Conservation (phyloP, 768 basidiomycete species). For the Mycena olivaceomarginata region DNA sequence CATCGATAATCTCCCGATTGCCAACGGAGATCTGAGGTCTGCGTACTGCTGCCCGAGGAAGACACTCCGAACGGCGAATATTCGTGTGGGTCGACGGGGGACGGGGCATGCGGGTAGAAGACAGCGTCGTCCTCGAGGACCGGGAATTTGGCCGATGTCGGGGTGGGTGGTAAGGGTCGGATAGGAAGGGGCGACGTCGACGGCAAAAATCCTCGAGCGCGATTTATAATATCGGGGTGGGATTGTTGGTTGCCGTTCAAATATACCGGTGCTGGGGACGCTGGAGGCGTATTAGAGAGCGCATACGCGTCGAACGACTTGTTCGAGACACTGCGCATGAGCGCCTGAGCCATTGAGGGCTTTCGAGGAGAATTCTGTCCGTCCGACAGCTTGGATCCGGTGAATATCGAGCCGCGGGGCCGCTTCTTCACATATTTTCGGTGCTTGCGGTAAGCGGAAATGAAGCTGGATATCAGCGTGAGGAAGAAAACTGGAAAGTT, state of each 20-base stretch:
- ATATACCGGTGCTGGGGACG: constrained; percentile 37
- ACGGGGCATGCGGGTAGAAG: constrained; percentile 30
- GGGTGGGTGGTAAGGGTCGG: constrained; percentile 39
- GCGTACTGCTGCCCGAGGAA: constrained; percentile 38
- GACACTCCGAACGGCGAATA: constrained; percentile 38
- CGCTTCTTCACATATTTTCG: constrained; percentile 42
- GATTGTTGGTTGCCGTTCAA: constrained; percentile 14
- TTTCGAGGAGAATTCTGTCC: constrained; percentile 36
- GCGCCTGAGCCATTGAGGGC: constrained; percentile 41
- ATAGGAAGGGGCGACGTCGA: constrained; percentile 14
- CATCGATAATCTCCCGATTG: constrained; percentile 11
- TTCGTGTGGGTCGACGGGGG: constrained; percentile 21
- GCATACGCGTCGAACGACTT: constrained; percentile 45
- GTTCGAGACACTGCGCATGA: constrained; percentile 43
- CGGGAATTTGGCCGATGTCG: constrained; percentile 26
- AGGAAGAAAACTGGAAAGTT: constrained; percentile 41
- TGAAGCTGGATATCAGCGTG: constrained; percentile 43
- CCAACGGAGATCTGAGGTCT: constrained; percentile 27
- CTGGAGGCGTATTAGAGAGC: constrained; percentile 29
- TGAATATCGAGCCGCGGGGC: constrained; percentile 41
- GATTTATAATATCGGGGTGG: constrained; percentile 26
- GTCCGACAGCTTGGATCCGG: constrained; percentile 31
- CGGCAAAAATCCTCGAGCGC: constrained; percentile 21
- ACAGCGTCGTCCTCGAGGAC: constrained; percentile 17
- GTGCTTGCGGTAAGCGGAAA: constrained; percentile 43